These are phyloP conservation scores for Huntiella abstrusa DNA, from an alignment of 2,329 filamentous ascomycete species.

Conservation along the genomic window DNA sequence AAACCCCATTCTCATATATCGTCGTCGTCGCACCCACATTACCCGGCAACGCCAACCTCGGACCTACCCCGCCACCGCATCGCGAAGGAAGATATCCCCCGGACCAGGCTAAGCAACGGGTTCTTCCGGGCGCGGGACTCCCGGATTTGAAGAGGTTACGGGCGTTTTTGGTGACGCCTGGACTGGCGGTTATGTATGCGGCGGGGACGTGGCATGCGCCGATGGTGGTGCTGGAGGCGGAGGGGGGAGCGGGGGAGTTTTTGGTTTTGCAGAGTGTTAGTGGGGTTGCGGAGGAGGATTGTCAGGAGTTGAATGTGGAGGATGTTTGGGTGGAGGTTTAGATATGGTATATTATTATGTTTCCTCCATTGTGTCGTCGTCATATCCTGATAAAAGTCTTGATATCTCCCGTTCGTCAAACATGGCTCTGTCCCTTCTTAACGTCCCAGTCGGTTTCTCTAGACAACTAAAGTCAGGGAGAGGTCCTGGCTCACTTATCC, in stretches of 20 bases:
- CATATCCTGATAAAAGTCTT: conserved; percentile 5
- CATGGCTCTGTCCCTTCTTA: conserved; percentile 1
- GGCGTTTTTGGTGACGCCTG: conserved; percentile 61
- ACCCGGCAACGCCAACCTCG: conserved; percentile 20
- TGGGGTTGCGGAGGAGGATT: conserved; percentile 66
- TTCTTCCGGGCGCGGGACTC: conserved; percentile 39
- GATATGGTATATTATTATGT: neutral
- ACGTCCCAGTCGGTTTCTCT: neutral
- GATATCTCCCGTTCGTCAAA: conserved; percentile 11
- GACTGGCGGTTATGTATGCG: conserved; percentile 79
- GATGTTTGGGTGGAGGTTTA: neutral
- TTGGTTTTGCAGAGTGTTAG: conserved; percentile 81
- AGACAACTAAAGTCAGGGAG: neutral
- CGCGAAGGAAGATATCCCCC: neutral
- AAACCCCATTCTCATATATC: conserved; percentile 40
- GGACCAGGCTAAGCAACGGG: conserved; percentile 16
- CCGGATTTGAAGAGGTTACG: conserved; percentile 53
- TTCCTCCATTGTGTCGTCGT: conserved; percentile 5
- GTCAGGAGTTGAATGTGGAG: conserved; percentile 46
- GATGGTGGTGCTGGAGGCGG: conserved; percentile 64
- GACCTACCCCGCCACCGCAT: conserved; percentile 12
- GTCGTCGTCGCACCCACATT: conserved; percentile 76
- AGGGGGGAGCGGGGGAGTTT: conserved; percentile 49
- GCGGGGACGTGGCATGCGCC: conserved; percentile 91
- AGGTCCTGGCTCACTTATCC: neutral